These are phyloP conservation scores for Erodium chrysanthum DNA, from an alignment of 441 rosid genomes.

Conservation along the genomic window DNA sequence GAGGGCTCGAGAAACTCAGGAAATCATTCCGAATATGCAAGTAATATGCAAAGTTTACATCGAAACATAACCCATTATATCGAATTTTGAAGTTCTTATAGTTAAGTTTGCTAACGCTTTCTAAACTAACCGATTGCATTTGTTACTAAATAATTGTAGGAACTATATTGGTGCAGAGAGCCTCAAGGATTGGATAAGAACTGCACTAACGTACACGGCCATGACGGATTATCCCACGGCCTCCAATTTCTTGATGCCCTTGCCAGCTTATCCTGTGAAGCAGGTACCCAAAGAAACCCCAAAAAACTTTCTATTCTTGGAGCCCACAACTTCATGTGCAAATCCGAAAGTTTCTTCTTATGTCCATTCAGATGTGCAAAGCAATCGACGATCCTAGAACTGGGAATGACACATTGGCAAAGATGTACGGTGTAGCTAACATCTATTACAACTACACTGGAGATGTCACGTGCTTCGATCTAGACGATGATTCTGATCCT, in stretches of 20 bases:
- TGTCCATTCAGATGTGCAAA: slow-evolving; percentile 43
- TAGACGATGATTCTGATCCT: slow-evolving; percentile 30
- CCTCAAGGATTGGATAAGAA: slow-evolving; percentile 27
- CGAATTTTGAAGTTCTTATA: background rate
- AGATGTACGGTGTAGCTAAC: slow-evolving; percentile 37
- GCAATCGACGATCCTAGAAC: slow-evolving; percentile 42
- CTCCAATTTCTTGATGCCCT: slow-evolving; percentile 37
- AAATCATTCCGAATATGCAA: slow-evolving; percentile 45
- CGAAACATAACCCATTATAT: background rate
- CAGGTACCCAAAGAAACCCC: slow-evolving; percentile 24
- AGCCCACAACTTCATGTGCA: background rate
- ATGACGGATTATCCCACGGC: slow-evolving; percentile 67
- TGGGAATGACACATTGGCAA: slow-evolving; percentile 38
- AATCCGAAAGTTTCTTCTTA: background rate
- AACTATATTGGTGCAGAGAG: slow-evolving; percentile 19
- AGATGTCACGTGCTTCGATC: slow-evolving; percentile 37
- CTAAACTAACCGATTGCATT: no score
- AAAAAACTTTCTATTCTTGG: background rate
- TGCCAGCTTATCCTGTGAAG: slow-evolving; percentile 50
- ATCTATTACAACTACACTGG: slow-evolving; percentile 45
- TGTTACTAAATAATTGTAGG: slow-evolving; percentile 18
- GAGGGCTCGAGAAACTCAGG: slow-evolving; percentile 32
- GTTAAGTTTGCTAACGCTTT: no score
- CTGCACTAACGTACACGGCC: slow-evolving; percentile 43
- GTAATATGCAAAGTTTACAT: slow-evolving; percentile 19